A percentile compares a stretch with the other conserved stretches of the same genome.
phyloP scores from a whole-genome alignment of 768 basidiomycete genomes.

The Rhizopogon vinicolor region DNA sequence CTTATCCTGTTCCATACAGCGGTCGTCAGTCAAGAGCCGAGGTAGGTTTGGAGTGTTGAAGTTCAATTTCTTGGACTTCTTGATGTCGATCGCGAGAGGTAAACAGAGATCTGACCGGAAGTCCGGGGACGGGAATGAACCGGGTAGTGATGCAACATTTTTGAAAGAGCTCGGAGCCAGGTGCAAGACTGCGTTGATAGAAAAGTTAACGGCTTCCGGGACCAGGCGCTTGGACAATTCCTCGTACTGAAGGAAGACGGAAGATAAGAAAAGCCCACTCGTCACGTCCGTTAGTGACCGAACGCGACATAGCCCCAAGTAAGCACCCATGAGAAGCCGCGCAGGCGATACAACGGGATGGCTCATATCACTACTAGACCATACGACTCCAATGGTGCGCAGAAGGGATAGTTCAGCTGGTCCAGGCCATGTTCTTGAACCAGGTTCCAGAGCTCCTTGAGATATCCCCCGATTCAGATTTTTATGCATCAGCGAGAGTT shows the following conservation, averaged over 20 bases:
- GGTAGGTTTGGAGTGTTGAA: constrained; percentile 45
- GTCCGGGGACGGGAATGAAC: constrained; percentile 69
- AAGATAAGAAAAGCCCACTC: constrained; percentile 86
- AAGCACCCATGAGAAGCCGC: constrained; percentile 85
- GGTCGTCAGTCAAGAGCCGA: constrained; percentile 31
- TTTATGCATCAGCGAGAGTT: constrained; percentile 89
- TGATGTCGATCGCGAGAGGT: constrained; percentile 33
- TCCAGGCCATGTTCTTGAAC: constrained; percentile 87
- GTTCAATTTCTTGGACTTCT: constrained; percentile 35
- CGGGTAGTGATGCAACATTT: constrained; percentile 49
- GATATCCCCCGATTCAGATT: constrained; percentile 83
- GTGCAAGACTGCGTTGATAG: constrained; percentile 64
- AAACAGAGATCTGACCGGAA: constrained; percentile 47
- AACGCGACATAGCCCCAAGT: constrained; percentile 80
- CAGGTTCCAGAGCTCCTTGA: constrained; percentile 51
- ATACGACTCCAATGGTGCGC: constrained; percentile 73
- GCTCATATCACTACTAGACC: constrained; percentile 94
- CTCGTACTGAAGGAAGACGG: constrained; percentile 84
- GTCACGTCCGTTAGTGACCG: constrained; percentile 71
- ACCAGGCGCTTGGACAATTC: constrained; percentile 77
- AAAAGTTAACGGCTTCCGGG: constrained; percentile 86
- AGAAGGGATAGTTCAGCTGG: constrained; percentile 77
- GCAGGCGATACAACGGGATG: constrained; percentile 87
- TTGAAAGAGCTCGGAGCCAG: constrained; percentile 62
- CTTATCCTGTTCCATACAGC: constrained; percentile 55